Evolutionary conservation across 164 flowering plant genomes (phyloP), one percentile per base, ranked within the genome.

Genomic region (Santalum album): DNA sequence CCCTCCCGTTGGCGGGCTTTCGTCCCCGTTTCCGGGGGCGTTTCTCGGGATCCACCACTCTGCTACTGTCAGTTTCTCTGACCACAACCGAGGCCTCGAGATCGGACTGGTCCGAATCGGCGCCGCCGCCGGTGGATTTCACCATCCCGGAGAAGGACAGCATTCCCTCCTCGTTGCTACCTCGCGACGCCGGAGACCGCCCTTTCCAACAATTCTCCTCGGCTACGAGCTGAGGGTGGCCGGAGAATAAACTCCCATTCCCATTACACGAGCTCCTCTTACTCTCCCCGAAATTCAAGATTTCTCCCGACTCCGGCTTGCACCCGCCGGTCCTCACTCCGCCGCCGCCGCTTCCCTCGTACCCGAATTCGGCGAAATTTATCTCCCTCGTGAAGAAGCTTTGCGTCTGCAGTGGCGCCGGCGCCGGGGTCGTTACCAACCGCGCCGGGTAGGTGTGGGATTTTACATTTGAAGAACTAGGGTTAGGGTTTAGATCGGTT

Each of bases 1-100:
- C 88, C 34, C 98, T 69, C 1, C 98, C 98, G 59, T 91, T 91
- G 0, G 96, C 98, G 0, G 98, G 98, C 36, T 88, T 91, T 48
- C 96, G 56, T 11, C 98, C 98, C 0, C 98, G 67, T 62, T 91
- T 91, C 46, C 90, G 46, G 0, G 98, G 96, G 49, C 69, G 65
- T 58, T 81, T 84, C 69, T 86, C 94, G 0, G 78, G 74, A 0
- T 82, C 90, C 1, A 75, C 84, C 18, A 76, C 78, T 51, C 80
- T 67, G 51, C 84, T 72, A 44, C 84, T 83, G 21, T 83, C 95
- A 1, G 73, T 80, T 35, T 83, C 92, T 27, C 60, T 54, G 21
- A 76, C 63, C 22, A 78, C 87, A n/a, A n/a, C 34, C 0, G 96
- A 88, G 0, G 95, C 90, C 32, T 91, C 98, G 0, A 83, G 75